Conservation (phyloP, 1,284 basidiomycete species). For the Hymenochaete sp. region DNA sequence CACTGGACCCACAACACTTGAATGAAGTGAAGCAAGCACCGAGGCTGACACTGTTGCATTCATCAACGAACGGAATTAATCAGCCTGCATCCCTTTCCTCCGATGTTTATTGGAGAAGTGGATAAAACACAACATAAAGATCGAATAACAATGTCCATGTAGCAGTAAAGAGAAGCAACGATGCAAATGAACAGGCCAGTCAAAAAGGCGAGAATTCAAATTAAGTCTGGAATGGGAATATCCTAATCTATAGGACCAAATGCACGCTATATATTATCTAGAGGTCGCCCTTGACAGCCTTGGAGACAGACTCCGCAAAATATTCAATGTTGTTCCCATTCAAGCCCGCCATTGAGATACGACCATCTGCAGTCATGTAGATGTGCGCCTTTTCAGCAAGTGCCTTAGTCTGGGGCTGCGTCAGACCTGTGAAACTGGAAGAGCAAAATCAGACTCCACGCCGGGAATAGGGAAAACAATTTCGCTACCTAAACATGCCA, state of each 20-base stretch:
- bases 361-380: slow-evolving; percentile 86
- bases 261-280: slow-evolving; percentile 28
- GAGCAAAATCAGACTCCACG: neutral
- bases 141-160: too few relatives aligned
- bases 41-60: too few relatives aligned
- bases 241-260: slow-evolving; percentile 3
- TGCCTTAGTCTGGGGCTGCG: slow-evolving; percentile 74
- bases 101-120: too few relatives aligned
- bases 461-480: slow-evolving; percentile 16
- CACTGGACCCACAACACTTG: too few relatives aligned
- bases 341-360: slow-evolving; percentile 94
- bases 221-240: neutral
- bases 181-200: neutral
- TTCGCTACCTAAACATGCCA: slow-evolving; percentile 78
- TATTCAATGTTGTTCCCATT: slow-evolving; percentile 87
- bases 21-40: too few relatives aligned
- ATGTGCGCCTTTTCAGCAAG: slow-evolving; percentile 91
- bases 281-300: slow-evolving; percentile 73
- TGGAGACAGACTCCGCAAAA: slow-evolving; percentile 80
- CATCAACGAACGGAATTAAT: too few relatives aligned
- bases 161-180: too few relatives aligned
- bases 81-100: too few relatives aligned
- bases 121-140: too few relatives aligned
- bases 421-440: slow-evolving; percentile 79
- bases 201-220: neutral